Percentiles rank a stretch among this genome's conserved stretches.
These are phyloP conservation scores for Rhodomyrtus tomentosa DNA, from an alignment of 345 rosid species.

Conservation along the genomic window DNA sequence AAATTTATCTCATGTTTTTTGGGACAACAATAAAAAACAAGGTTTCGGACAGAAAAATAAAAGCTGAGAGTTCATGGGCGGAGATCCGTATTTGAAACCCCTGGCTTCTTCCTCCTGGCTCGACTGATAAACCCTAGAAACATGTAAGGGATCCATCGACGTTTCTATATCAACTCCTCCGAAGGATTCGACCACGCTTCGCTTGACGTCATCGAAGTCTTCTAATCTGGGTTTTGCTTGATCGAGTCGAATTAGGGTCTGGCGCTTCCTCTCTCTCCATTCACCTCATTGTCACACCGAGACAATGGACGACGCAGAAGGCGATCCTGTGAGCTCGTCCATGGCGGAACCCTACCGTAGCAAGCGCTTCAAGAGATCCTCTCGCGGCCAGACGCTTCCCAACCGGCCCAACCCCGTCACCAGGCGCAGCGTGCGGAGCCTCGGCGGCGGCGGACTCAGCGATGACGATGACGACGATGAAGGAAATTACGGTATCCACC, in stretches of 20 bases:
- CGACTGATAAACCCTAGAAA: neutral
- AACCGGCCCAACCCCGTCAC: constrained; percentile 3
- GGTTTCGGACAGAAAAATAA: neutral
- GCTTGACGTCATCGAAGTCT: neutral
- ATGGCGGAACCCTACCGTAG: constrained; percentile 14
- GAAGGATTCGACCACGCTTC: neutral
- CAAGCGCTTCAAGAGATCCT: constrained; percentile 8
- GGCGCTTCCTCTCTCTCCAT: neutral
- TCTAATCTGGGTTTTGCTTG: neutral
- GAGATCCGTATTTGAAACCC: neutral
- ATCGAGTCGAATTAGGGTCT: neutral
- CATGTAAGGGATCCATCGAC: neutral
- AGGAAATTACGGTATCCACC: constrained; percentile 2
- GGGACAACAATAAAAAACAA: neutral
- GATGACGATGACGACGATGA: constrained; percentile 7
- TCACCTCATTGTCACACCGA: neutral
- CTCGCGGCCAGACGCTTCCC: constrained; percentile 7
- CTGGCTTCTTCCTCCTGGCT: neutral
- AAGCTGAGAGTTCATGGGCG: neutral
- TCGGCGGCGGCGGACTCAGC: constrained; percentile 6
- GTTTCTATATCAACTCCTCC: neutral
- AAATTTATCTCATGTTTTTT: neutral
- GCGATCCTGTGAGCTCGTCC: neutral
- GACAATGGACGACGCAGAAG: neutral
- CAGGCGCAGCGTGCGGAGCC: constrained; percentile 7